Evolutionary conservation across 23 red algal genomes (phyloP), one percentile per base, ranked within the genome.

Genomic region (Pyropia haitanensis): DNA sequence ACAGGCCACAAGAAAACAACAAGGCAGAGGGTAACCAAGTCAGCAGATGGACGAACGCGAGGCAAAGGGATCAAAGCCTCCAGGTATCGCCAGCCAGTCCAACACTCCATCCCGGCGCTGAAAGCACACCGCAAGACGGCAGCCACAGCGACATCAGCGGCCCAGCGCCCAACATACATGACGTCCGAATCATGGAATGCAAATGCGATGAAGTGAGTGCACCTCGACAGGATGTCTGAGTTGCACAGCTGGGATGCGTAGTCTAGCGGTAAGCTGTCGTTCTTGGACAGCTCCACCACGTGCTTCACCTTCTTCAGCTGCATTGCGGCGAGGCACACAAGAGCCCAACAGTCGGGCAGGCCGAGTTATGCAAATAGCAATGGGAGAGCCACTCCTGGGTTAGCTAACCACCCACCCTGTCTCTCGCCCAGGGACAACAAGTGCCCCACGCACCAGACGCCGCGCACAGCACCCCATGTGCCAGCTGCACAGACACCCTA

Each of bases 181-280:
- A 98, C 94, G 55, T 98, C 94, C 27, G 79, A 87, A 58, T 98
- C 94, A 83, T 98, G 94, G 76, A 98, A 98, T 21, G 88, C 94
- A 75, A 98, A 98, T 14, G 85, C 82, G 68, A 98, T 98, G 56
- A 98, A 90, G 59, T 89, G 94, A 18, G 79, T 81, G 31, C 84
- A 79, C 58, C 85, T 66, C 19, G 76, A 80, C 57, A 98, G 71
- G 61, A 98, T 98, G 73, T 91, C 81, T 18, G 85, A 91, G 72
- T 98, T 98, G 82, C 94, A 98, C 27, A 98, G 54, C 66, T 80
- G 63, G 9, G 77, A 85, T 7, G 94, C 87, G 16, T 91, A 76
- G 63, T 88, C 86, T 15, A 98, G 63, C 64, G 94, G 94, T 51
- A 98, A 49, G 18, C 67, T 64, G 66, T 98, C 94, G 51, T 98